Conservation (phyloP, 352 stramenopile species). For the Pythium monospermum region DNA sequence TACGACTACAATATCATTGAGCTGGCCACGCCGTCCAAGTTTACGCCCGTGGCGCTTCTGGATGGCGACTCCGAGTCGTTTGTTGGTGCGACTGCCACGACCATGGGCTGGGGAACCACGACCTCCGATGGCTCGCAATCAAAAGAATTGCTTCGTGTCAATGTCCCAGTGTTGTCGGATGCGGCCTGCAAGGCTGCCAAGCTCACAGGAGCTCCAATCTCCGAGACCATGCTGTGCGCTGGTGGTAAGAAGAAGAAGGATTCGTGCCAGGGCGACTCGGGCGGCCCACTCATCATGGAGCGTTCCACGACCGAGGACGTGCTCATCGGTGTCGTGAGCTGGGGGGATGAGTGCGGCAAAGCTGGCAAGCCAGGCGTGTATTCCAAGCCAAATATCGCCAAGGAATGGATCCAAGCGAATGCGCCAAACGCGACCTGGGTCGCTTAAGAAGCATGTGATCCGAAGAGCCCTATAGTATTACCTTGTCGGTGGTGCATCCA, state of each 20-base stretch:
- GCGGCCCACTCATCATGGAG: slow-evolving; percentile 15
- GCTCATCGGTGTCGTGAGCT: slow-evolving; percentile 22
- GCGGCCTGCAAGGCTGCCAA: not conserved
- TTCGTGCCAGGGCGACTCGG: slow-evolving; percentile 9
- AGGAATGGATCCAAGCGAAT: not conserved
- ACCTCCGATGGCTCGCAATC: not conserved
- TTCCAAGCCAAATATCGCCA: not conserved
- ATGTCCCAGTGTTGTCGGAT: not conserved
- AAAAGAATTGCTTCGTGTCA: not conserved
- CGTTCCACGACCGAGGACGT: slow-evolving; percentile 12
- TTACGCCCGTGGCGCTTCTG: slow-evolving; percentile 1
- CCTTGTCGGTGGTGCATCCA: too few relatives aligned
- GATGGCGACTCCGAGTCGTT: not conserved
- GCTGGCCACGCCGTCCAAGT: slow-evolving; percentile 10
- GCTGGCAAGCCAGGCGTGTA: slow-evolving; percentile 26
- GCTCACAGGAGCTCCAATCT: not conserved
- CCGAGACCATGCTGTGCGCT: slow-evolving; percentile 41
- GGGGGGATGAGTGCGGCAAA: slow-evolving; percentile 22
- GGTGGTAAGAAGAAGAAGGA: slow-evolving; percentile 21
- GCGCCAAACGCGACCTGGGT: not conserved
- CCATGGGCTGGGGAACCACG: not conserved
- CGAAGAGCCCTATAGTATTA: too few relatives aligned
- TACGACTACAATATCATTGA: slow-evolving; percentile 51
- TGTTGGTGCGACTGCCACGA: not conserved
- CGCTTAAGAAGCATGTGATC: too few relatives aligned